phyloP scores from a whole-genome alignment of 2,329 filamentous ascomycete species.

The Tricladium varicosporioides region DNA sequence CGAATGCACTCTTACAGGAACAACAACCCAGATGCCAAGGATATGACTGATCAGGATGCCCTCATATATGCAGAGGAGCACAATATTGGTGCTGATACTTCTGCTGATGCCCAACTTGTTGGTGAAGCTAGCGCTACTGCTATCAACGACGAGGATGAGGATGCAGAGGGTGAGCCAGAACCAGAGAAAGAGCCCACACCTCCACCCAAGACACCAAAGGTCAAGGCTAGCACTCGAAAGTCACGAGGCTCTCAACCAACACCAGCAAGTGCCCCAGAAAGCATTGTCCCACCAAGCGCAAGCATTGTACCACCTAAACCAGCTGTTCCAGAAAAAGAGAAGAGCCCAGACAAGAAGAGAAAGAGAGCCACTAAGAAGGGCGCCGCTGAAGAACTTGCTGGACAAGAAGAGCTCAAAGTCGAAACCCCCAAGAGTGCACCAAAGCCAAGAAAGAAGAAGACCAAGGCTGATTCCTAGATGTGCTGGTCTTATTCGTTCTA shows the following conservation, averaged over 20 bases:
- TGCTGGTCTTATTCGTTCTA: neutral
- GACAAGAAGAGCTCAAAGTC: conserved; percentile 42
- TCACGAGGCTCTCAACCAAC: conserved; percentile 21
- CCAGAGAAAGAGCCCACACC: conserved; percentile 44
- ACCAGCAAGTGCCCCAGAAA: conserved; percentile 17
- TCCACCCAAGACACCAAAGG: conserved; percentile 56
- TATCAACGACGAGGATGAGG: conserved; percentile 24
- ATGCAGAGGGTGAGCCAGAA: conserved; percentile 42
- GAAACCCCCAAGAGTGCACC: conserved; percentile 29
- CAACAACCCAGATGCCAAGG: conserved; percentile 56
- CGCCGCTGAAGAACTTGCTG: conserved; percentile 15
- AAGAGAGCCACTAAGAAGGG: conserved; percentile 54
- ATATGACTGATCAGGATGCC: conserved; percentile 61
- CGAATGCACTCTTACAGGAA: conserved; percentile 63
- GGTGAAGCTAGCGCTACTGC: conserved; percentile 47
- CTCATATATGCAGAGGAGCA: conserved; percentile 58
- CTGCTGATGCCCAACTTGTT: conserved; percentile 39
- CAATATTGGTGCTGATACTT: conserved; percentile 49
- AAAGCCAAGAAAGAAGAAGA: conserved; percentile 35
- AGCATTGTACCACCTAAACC: conserved; percentile 24
- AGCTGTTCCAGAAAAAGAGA: conserved; percentile 24
- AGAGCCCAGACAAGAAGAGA: conserved; percentile 62
- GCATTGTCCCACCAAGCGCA: conserved; percentile 20
- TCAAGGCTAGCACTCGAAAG: conserved; percentile 40
- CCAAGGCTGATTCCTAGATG: conserved; percentile 54